These are phyloP conservation scores for Mariannaea sp. DNA, from an alignment of 2,329 filamentous ascomycete genomes.

Conservation along the genomic window DNA sequence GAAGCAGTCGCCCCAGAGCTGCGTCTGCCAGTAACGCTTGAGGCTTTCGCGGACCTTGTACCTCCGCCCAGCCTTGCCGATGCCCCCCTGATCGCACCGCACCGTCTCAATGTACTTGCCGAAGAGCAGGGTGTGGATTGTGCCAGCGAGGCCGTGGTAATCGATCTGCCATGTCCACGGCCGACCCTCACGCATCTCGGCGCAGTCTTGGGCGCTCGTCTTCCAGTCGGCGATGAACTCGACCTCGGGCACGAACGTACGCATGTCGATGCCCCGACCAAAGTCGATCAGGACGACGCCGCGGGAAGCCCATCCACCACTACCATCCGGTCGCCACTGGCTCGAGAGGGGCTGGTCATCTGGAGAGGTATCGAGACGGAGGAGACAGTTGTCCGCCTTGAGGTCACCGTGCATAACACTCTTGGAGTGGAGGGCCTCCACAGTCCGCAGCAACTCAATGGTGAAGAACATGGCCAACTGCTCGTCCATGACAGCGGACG, in stretches of 20 bases:
- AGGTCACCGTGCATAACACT: slow-evolving; percentile 89
- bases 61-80: slow-evolving; percentile 65
- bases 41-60: slow-evolving; percentile 83
- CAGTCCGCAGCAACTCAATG: slow-evolving; percentile 85
- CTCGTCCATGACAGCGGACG: slow-evolving; percentile 83
- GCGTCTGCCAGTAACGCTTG: slow-evolving; percentile 96
- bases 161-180: slow-evolving; percentile 99
- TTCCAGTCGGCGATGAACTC: slow-evolving; percentile 95
- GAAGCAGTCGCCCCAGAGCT: slow-evolving; percentile 85
- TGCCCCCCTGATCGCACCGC: slow-evolving; percentile 57
- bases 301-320: slow-evolving; percentile 77
- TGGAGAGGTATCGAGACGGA: slow-evolving; percentile 69
- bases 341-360: slow-evolving; percentile 55
- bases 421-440: slow-evolving; percentile 82
- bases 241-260: slow-evolving; percentile 74
- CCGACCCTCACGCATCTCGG: slow-evolving; percentile 90
- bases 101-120: slow-evolving; percentile 91
- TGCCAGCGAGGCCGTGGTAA: slow-evolving; percentile 89
- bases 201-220: slow-evolving; percentile 83
- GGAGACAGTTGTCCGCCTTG: slow-evolving; percentile 93
- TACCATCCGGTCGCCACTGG: slow-evolving; percentile 75
- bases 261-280: slow-evolving; percentile 92
- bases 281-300: slow-evolving; percentile 93
- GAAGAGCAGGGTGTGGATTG: slow-evolving; percentile 87
- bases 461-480: slow-evolving; percentile 93